phyloP scores from a whole-genome alignment of 805 yeast genomes.

The Brettanomyces nanus region DNA sequence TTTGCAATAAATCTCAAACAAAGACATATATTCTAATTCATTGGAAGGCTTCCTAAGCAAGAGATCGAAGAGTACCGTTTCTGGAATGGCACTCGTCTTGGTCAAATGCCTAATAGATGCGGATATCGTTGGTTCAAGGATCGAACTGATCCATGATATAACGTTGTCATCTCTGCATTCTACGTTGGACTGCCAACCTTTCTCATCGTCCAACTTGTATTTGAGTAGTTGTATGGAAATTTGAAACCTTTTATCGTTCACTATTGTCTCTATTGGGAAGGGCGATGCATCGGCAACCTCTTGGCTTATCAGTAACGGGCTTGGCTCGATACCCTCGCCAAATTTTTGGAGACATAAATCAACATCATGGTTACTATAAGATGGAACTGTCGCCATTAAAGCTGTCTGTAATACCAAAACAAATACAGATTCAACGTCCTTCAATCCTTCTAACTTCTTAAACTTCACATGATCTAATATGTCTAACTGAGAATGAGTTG shows the following conservation, averaged over 20 bases:
- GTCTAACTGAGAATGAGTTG: background rate
- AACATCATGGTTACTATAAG: conserved; percentile 7
- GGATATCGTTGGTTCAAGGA: conserved; percentile 16
- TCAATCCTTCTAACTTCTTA: conserved; percentile 10
- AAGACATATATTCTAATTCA: conserved; percentile 19
- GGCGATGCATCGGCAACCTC: conserved; percentile 2
- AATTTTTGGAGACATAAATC: conserved; percentile 2
- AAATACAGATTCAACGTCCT: conserved; percentile 20
- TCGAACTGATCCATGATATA: conserved; percentile 21
- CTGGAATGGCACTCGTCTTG: conserved; percentile 15
- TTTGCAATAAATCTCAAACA: conserved; percentile 17
- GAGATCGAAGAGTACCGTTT: conserved; percentile 22
- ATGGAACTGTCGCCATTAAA: conserved; percentile 7
- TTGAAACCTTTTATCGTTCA: conserved; percentile 6
- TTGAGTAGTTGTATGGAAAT: conserved; percentile 14
- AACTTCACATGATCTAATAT: conserved; percentile 1
- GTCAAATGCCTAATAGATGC: conserved; percentile 13
- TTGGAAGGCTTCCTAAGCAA: conserved; percentile 19
- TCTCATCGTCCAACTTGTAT: conserved; percentile 14
- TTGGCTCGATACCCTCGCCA: conserved; percentile 3
- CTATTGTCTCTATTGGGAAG: background rate
- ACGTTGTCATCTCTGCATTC: conserved; percentile 15
- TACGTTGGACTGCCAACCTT: conserved; percentile 12
- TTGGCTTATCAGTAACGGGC: conserved; percentile 5
- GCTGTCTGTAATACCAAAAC: conserved; percentile 16